Percentiles rank a stretch among this genome's conserved stretches.
These are phyloP conservation scores for Arabidopsis hybrid DNA, from an alignment of 441 rosid species.

Conservation along the genomic window DNA sequence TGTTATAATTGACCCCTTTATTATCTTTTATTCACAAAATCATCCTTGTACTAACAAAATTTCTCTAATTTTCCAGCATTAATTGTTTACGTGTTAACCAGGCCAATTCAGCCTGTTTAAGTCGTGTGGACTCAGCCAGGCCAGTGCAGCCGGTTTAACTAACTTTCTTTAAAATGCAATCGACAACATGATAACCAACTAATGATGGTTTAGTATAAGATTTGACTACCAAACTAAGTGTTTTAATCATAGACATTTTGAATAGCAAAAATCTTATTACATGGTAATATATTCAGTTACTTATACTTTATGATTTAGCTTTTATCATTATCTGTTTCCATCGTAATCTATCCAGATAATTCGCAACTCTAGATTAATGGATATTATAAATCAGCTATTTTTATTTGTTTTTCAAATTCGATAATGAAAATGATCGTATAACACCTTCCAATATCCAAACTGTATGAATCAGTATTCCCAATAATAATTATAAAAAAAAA, in stretches of 20 bases:
- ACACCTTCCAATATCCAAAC: neutral
- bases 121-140: too few species aligned
- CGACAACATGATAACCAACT: slow-evolving; percentile 1
- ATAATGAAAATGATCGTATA: neutral
- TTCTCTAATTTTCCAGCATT: neutral
- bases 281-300: too few species aligned
- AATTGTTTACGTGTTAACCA: neutral
- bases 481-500: neutral
- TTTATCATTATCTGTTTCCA: too few species aligned
- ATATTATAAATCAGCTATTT: neutral
- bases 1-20: slow-evolving; percentile 6
- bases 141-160: too few species aligned
- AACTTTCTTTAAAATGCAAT: neutral
- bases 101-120: too few species aligned
- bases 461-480: neutral
- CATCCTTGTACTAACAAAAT: neutral
- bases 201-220: neutral
- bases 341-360: neutral
- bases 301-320: too few species aligned
- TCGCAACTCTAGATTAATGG: neutral
- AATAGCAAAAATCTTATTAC: neutral
- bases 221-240: neutral
- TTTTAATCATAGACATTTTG: neutral
- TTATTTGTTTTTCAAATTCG: neutral
- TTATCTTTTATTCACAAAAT: slow-evolving; percentile 10